These are phyloP conservation scores for Acrodontium crateriforme DNA, from an alignment of 2,329 filamentous ascomycete genomes.

Conservation along the genomic window DNA sequence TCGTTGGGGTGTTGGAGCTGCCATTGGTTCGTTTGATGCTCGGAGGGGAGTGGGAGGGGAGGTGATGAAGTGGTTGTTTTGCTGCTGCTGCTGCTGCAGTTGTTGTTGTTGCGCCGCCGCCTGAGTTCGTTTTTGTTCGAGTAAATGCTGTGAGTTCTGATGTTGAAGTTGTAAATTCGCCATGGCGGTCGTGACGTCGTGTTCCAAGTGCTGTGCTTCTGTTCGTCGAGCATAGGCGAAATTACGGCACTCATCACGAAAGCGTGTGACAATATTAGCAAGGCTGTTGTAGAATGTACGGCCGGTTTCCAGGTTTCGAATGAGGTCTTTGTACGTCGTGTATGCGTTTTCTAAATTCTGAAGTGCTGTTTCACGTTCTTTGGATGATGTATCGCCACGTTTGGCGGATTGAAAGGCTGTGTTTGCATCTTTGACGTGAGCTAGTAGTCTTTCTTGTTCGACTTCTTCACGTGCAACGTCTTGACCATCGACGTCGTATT, in stretches of 20 bases:
- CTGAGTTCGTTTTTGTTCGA: slow-evolving; percentile 30
- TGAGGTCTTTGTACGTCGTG: slow-evolving; percentile 90
- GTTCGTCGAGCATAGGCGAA: slow-evolving; percentile 71
- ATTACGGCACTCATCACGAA: slow-evolving; percentile 63
- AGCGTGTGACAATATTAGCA: slow-evolving; percentile 70
- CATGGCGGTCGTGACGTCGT: slow-evolving; percentile 49
- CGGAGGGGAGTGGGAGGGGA: slow-evolving; percentile 17
- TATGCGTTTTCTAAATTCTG: slow-evolving; percentile 85
- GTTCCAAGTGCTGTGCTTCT: slow-evolving; percentile 67
- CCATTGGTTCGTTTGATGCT: slow-evolving; percentile 36
- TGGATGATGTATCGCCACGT: slow-evolving; percentile 49
- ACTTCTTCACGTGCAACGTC: slow-evolving; percentile 57
- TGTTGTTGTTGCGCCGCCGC: slow-evolving; percentile 5
- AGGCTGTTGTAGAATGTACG: slow-evolving; percentile 97
- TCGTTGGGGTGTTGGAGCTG: slow-evolving; percentile 37
- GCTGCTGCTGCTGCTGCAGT: slow-evolving; percentile 25
- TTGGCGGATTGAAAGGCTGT: slow-evolving; percentile 62
- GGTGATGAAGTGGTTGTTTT: slow-evolving; percentile 22
- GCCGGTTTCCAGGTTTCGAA: slow-evolving; percentile 79
- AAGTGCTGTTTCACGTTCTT: slow-evolving; percentile 71
- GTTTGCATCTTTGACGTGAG: slow-evolving; percentile 61
- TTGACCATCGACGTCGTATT: slow-evolving; percentile 67
- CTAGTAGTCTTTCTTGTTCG: slow-evolving; percentile 61
- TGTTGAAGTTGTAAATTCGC: slow-evolving; percentile 40
- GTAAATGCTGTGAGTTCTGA: slow-evolving; percentile 26